Evolutionary conservation across 208 protist genomes (phyloP), one percentile per base, ranked within the genome.

Genomic region (Crithidia sp.): DNA sequence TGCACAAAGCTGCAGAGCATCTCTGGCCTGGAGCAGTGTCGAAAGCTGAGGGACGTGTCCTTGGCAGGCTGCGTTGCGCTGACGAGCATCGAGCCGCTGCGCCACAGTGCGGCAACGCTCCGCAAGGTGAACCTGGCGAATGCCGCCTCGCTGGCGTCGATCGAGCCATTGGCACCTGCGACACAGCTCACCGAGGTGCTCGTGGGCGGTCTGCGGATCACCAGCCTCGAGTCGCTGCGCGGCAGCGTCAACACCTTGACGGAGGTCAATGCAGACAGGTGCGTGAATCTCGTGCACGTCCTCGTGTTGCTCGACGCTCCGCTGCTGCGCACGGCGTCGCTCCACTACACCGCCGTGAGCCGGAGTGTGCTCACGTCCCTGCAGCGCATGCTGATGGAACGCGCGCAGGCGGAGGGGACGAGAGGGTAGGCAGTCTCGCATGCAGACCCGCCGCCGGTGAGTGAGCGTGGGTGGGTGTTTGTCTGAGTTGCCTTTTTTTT

Each of bases 71-170:
- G 62, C 62, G 0, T 3, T 3, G 1, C 36, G 49, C 47, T 67
- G 12, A 12, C 54, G 13, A 59, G 40, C 52, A 39, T 68, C n/a
- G 64, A 68, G 13, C 37, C 64, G 3, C 52, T 68, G 49, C 64
- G 50, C 64, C 3, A 16, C 44, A 68, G 64, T 16, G 52, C 64
- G 64, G 39, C 64, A 13, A 59, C 64, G 49, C 64, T 68, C 13
- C 9, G 52, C n/a, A 39, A 10, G 8, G 64, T 68, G 52, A 59
- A 49, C 13, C 28, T 68, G 52, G 57, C 50, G 3, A 5, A 5
- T 4, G 40, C 40, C 4, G 49, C 16, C 19, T 39, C 16, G 2
- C 7, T 68, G 5, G 12, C 40, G 2, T 49, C 52, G 3, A 19
- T 68, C 5, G 64, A 68, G 39, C 52, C 64, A 7, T 39, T 68